phyloP scores from a whole-genome alignment of 1,284 basidiomycete genomes.

The Ustanciosporium gigantosporum region DNA sequence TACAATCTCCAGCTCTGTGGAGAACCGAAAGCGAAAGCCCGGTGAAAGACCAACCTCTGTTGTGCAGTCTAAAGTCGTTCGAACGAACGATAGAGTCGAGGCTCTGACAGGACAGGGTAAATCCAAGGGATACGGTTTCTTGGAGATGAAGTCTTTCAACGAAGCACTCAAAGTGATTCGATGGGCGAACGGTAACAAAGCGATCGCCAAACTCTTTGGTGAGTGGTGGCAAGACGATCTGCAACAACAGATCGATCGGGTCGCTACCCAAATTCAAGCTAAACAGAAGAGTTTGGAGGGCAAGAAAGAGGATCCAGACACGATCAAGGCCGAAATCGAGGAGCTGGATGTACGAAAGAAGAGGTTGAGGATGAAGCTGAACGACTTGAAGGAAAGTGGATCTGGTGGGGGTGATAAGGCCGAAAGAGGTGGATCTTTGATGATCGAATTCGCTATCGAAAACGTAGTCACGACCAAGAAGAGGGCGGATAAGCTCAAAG shows the following conservation, averaged over 20 bases:
- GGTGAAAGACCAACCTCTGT: slow-evolving; percentile 68
- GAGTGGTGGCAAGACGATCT: slow-evolving; percentile 56
- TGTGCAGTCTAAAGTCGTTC: slow-evolving; percentile 84
- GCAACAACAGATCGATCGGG: slow-evolving; percentile 18
- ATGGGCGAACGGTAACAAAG: slow-evolving; percentile 86
- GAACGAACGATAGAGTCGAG: slow-evolving; percentile 83
- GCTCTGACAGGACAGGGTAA: slow-evolving; percentile 80
- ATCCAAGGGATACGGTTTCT: slow-evolving; percentile 91
- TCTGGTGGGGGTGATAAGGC: slow-evolving; percentile 24
- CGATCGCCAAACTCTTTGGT: slow-evolving; percentile 31
- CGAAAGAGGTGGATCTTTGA: slow-evolving; percentile 51
- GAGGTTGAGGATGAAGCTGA: slow-evolving; percentile 35
- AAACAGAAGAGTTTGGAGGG: slow-evolving; percentile 22
- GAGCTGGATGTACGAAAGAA: slow-evolving; percentile 41
- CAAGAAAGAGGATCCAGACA: slow-evolving; percentile 14
- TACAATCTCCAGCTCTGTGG: slow-evolving; percentile 22
- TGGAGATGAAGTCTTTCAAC: slow-evolving; percentile 83
- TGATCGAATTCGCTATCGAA: slow-evolving; percentile 59
- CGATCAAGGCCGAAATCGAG: slow-evolving; percentile 8
- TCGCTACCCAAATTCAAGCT: slow-evolving; percentile 34
- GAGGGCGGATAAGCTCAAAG: slow-evolving; percentile 37
- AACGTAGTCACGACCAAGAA: slow-evolving; percentile 56
- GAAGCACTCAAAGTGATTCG: slow-evolving; percentile 88
- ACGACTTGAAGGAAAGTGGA: slow-evolving; percentile 33
- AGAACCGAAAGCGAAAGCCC: slow-evolving; percentile 59